Base-by-base conservation (phyloP, 345 rosid genomes). In the Litchi chinensis region DNA sequence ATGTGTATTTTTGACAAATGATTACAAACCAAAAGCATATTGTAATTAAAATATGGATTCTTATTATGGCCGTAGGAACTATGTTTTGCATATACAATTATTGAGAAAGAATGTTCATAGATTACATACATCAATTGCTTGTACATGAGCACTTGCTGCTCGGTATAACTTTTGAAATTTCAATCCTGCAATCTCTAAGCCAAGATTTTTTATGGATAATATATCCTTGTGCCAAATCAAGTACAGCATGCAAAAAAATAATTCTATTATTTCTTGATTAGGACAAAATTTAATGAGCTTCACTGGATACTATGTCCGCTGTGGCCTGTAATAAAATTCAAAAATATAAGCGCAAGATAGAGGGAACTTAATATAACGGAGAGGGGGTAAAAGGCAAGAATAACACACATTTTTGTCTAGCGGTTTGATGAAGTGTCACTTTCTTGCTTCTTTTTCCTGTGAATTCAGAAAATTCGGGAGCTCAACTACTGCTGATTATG, bases 321-420 rank as follows among this genome's bases (percentile, higher is more conserved):
- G 37, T 90, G 60, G 93, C 89, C 90, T 88, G 88, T 77, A 73
- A 41, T 8, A 59, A 54, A 19, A 67, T 68, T 9, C 50, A 41
- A 26, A 26, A 5, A 16, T 37, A 18, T 28, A 10, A 46, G 19
- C 56, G 70, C 15, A 54, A 12, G 37, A 22, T 39, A 5, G 40
- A 39, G 57, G n/a, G 43, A 52, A 69, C 28, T 24, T 21, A 4
- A 11, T 46, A 11, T 46, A 13, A 18, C 50, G 6, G 3, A 18
- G 5, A 37, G 41, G 43, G 64, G 37, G 37, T 41, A 16, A 39
- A 37, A 18, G 68, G 9, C 68, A 68, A 19, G 32, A 11, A 68
- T 40, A 43, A 41, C 52, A 10, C 13, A n/a, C 26, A 7, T 46
- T 43, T 68, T 43, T 57, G 11, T 70, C 59, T 1, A 48, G 39